A percentile compares a stretch with the other conserved stretches of the same genome.
Evolutionary conservation across 495 filamentous ascomycete genomes (phyloP).

Genomic region (Tetracladium marchalianum): DNA sequence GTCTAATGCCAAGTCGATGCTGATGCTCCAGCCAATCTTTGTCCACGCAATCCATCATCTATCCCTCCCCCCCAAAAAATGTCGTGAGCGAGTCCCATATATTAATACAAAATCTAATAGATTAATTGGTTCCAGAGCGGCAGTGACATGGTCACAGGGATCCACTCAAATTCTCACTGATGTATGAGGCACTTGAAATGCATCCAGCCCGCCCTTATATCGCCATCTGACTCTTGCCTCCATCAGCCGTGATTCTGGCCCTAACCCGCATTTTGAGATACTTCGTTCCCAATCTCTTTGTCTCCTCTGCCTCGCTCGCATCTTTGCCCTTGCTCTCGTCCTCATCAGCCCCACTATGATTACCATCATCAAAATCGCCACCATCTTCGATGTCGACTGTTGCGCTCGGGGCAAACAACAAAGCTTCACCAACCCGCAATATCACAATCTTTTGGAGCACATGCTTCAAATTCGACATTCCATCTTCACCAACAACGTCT

Average conservation of each 20-base stretch:
- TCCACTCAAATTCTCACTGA: no score
- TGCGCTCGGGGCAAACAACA: constrained; percentile 56
- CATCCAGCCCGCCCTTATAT: constrained; percentile 4
- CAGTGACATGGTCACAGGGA: no score
- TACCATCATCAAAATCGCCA: constrained; percentile 10
- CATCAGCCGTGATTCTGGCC: constrained; percentile 44
- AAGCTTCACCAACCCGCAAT: constrained; percentile 51
- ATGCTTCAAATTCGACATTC: constrained; percentile 12
- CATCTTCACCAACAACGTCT: not conserved
- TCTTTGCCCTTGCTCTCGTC: constrained; percentile 13
- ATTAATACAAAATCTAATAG: no score
- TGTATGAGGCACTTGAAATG: no score
- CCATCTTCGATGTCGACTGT: not conserved
- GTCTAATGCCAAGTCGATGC: no score
- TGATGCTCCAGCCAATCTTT: no score
- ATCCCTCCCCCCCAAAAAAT: no score
- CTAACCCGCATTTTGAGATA: constrained; percentile 32
- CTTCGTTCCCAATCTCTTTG: constrained; percentile 31
- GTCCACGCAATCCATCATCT: no score
- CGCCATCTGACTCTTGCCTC: constrained; percentile 44
- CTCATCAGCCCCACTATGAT: constrained; percentile 23
- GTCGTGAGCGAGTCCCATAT: no score
- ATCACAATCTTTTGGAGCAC: constrained; percentile 48
- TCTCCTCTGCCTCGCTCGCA: constrained; percentile 1
- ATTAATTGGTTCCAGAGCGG: no score